Base-by-base conservation (phyloP, 2,329 filamentous ascomycete species). In the Dactylonectria estremocensis region DNA sequence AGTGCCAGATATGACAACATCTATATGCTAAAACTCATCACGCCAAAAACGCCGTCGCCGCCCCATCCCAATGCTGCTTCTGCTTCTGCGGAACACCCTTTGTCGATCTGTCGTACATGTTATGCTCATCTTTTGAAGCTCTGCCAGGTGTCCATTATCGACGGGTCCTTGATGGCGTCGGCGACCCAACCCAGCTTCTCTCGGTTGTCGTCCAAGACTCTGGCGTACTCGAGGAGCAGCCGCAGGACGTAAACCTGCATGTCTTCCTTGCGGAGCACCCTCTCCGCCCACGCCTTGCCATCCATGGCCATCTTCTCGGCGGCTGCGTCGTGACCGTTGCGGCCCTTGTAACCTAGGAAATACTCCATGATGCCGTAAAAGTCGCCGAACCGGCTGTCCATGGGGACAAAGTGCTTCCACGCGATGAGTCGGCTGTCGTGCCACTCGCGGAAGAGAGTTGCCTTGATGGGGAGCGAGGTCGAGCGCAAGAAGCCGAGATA, bases 381-480 rank as follows among this genome's bases (percentile, higher is more conserved):
- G 72, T 95, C 93, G 40, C 88, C 82, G 74, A 91, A 95, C 1
- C 90, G 88, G 75, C 89, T 92, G 77, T 95, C 92, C 87, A 95
- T 90, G 16, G 93, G 93, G 2, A 95, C 90, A 74, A 93, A 95
- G 79, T 96, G 93, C 74, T 90, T 89, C 93, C 93, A 96, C 0
- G 92, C 86, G 2, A 94, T 83, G 1, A 95, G 83, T 3, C 93
- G 86, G 50, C 87, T 88, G 77, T 95, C 93, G 76, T 95, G 93
- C 93, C 93, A 96, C 78, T 96, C 93, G 20, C 88, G 86, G 81
- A 91, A 96, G 22, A 95, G 83, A 0, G 93, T 94, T 6, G 91
- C 89, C 81, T 95, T 96, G 81, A 96, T 89, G 0, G 92, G 92
- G 9, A 95, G 79, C 16, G 88, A 91, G 2, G 89, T 92, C 33